Percentiles rank a stretch among this genome's conserved stretches.
Evolutionary conservation across 352 stramenopile genomes (phyloP).

Genomic region (Globisporangium recalcitrans): DNA sequence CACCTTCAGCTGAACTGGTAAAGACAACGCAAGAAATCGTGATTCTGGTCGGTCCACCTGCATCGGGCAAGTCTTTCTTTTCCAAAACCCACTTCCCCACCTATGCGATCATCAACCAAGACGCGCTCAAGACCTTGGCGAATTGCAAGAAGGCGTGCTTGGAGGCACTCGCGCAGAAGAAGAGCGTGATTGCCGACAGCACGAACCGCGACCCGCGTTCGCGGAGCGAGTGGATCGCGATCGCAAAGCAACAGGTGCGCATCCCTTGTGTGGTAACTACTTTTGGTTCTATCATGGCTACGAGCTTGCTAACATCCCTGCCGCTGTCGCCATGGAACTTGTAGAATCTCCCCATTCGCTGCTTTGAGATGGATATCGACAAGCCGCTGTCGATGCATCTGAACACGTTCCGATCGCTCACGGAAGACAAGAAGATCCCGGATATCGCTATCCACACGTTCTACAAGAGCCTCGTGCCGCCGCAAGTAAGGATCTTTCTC

Average conservation of each 20-base stretch:
- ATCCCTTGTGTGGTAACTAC: too few species aligned
- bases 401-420: slow-evolving; percentile 80
- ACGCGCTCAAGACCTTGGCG: slow-evolving; percentile 70
- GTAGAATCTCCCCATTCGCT: slow-evolving; percentile 57
- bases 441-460: slow-evolving; percentile 86
- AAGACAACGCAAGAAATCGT: slow-evolving; percentile 57
- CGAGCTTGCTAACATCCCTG: neutral
- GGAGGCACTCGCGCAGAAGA: slow-evolving; percentile 45
- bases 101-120: slow-evolving; percentile 80
- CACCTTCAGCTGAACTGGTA: slow-evolving; percentile 19
- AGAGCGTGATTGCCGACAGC: slow-evolving; percentile 83
- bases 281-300: neutral
- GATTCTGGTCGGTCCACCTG: slow-evolving; percentile 63
- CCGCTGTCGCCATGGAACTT: neutral
- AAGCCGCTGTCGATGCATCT: slow-evolving; percentile 83
- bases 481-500: slow-evolving; percentile 22
- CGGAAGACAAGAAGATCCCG: slow-evolving; percentile 66
- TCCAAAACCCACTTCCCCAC: slow-evolving; percentile 32
- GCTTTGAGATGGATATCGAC: slow-evolving; percentile 70
- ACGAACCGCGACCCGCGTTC: slow-evolving; percentile 70
- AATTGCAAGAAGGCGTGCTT: slow-evolving; percentile 71
- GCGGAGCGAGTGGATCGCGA: slow-evolving; percentile 65
- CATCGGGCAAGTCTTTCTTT: slow-evolving; percentile 74
- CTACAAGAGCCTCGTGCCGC: slow-evolving; percentile 71
- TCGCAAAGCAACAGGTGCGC: slow-evolving; percentile 60